A percentile compares a stretch with the other conserved stretches of the same genome.
Conservation (phyloP, 2,329 filamentous ascomycete species). For the Colletotrichum eremochloae region DNA sequence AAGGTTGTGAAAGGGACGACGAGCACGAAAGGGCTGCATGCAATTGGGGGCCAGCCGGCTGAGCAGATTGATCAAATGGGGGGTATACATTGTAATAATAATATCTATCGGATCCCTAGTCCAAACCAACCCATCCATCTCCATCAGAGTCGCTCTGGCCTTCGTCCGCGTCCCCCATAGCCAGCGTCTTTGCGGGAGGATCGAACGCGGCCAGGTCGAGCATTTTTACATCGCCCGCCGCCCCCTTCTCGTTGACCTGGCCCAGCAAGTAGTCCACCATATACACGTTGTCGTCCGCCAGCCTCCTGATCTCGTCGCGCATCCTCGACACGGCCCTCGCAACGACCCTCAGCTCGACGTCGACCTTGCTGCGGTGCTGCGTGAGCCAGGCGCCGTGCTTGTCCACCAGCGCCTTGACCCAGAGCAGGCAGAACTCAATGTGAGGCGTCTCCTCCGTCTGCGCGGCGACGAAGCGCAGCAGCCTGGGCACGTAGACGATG, state of each 20-base stretch:
- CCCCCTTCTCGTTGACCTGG: slow-evolving; percentile 55
- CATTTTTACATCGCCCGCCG: slow-evolving; percentile 43
- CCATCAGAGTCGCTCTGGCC: slow-evolving; percentile 55
- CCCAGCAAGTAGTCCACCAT: slow-evolving; percentile 85
- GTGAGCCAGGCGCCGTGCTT: slow-evolving; percentile 89
- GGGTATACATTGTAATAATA: slow-evolving; percentile 42
- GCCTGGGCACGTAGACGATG: slow-evolving; percentile 84
- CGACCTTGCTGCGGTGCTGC: slow-evolving; percentile 82
- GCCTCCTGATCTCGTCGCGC: slow-evolving; percentile 82
- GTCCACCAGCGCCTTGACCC: slow-evolving; percentile 87
- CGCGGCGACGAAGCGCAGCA: slow-evolving; percentile 88
- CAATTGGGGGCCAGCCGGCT: too few relatives aligned
- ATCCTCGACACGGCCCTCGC: slow-evolving; percentile 85
- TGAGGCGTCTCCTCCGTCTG: slow-evolving; percentile 93
- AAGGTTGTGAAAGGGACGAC: not conserved
- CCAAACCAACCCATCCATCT: slow-evolving; percentile 64
- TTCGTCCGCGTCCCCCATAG: slow-evolving; percentile 42
- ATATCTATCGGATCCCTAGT: slow-evolving; percentile 51
- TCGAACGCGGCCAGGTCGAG: slow-evolving; percentile 44
- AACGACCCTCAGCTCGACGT: slow-evolving; percentile 86
- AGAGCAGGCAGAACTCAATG: slow-evolving; percentile 93
- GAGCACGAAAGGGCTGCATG: too few relatives aligned
- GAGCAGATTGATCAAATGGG: slow-evolving; percentile 27
- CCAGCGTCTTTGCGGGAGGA: slow-evolving; percentile 32
- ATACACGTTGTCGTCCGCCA: slow-evolving; percentile 91